phyloP scores from a whole-genome alignment of 2,329 filamentous ascomycete species.

The Coccinonectria pachysandricola region DNA sequence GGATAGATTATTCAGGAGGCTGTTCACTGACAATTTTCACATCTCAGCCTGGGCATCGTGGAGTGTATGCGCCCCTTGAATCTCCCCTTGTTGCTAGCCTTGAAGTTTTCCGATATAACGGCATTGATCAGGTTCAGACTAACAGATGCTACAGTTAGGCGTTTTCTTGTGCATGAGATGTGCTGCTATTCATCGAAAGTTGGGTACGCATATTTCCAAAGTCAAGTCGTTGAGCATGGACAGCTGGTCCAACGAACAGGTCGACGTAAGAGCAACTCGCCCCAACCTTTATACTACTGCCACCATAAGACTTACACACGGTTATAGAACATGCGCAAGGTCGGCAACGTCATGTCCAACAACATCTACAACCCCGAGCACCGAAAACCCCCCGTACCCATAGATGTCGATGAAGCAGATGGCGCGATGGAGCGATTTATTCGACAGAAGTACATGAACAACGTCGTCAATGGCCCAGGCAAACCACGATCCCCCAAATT shows the following conservation, averaged over 20 bases:
- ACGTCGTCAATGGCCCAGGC: slow-evolving; percentile 25
- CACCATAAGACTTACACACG: slow-evolving; percentile 9
- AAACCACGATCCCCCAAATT: slow-evolving; percentile 28
- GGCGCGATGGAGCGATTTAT: slow-evolving; percentile 94
- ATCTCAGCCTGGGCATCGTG: slow-evolving; percentile 82
- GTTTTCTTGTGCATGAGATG: slow-evolving; percentile 98
- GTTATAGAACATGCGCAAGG: slow-evolving; percentile 78
- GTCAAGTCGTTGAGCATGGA: slow-evolving; percentile 99
- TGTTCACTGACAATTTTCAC: slow-evolving; percentile 7
- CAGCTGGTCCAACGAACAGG: slow-evolving; percentile 90
- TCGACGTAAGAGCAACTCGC: slow-evolving; percentile 58
- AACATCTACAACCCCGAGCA: slow-evolving; percentile 81
- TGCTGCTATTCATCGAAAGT: slow-evolving; percentile 86
- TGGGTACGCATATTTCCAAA: slow-evolving; percentile 96
- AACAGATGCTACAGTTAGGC: slow-evolving; percentile 53
- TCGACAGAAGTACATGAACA: slow-evolving; percentile 79
- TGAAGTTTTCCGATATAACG: slow-evolving; percentile 2
- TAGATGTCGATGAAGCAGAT: slow-evolving; percentile 88
- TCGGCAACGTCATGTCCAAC: slow-evolving; percentile 81
- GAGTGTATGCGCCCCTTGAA: slow-evolving; percentile 86
- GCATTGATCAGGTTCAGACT: slow-evolving; percentile 11
- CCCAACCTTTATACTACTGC: background rate
- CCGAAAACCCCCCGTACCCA: slow-evolving; percentile 70
- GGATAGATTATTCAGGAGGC: too few relatives aligned
- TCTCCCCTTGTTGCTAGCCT: slow-evolving; percentile 2